phyloP scores from a whole-genome alignment of 148 eudicot genomes.

The Nepenthes gracilis region DNA sequence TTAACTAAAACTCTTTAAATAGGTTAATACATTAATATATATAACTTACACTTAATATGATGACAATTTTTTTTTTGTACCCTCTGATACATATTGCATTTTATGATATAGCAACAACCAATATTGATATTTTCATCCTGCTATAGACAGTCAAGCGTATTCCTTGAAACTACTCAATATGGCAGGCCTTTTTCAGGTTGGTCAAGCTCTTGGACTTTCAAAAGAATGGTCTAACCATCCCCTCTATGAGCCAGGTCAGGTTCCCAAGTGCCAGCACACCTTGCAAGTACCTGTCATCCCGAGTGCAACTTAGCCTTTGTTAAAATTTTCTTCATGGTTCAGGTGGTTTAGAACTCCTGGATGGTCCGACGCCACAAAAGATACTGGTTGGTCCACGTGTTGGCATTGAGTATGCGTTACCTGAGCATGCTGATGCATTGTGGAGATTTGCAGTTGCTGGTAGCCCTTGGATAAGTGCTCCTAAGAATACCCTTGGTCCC shows the following conservation, averaged over 20 bases:
- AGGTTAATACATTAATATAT: too few species aligned
- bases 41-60: too few species aligned
- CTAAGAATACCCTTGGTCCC: slow-evolving; percentile 61
- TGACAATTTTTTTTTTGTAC: too few species aligned
- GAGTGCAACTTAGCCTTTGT: not conserved
- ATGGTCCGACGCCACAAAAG: slow-evolving; percentile 77
- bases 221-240: slow-evolving; percentile 94
- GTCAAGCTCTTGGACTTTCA: slow-evolving; percentile 86
- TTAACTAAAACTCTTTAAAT: too few species aligned
- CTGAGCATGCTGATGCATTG: slow-evolving; percentile 68
- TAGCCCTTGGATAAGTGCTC: slow-evolving; percentile 86
- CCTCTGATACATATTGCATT: too few species aligned
- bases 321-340: not conserved
- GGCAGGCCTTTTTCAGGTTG: slow-evolving; percentile 38
- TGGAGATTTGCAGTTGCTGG: slow-evolving; percentile 93
- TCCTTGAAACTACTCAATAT: not conserved
- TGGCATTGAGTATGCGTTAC: slow-evolving; percentile 77
- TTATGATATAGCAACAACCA: too few species aligned
- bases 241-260: slow-evolving; percentile 60
- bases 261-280: not conserved
- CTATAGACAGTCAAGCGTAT: not conserved
- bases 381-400: slow-evolving; percentile 83
- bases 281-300: not conserved
- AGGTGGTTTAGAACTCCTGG: slow-evolving; percentile 84
- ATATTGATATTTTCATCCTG: too few species aligned